Evolutionary conservation across 768 basidiomycete genomes (phyloP).

Genomic region (Crucibulum laeve): DNA sequence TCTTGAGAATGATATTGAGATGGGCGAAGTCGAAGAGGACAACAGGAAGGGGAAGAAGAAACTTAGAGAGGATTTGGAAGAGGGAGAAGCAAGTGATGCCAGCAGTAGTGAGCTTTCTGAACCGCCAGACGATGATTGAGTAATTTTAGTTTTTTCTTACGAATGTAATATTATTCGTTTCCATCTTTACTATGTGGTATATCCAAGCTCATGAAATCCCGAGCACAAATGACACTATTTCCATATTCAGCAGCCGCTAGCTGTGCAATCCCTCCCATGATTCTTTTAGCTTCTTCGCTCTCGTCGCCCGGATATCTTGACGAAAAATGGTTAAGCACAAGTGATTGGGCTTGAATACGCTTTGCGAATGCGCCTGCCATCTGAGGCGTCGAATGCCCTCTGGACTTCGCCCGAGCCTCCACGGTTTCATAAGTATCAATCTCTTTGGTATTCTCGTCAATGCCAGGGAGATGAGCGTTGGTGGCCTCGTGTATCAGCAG

Average conservation of each 20-base stretch:
- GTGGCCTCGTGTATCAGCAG: constrained; percentile 87
- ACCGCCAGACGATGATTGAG: constrained; percentile 52
- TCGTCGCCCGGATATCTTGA: constrained; percentile 72
- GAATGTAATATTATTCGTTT: constrained; percentile 11
- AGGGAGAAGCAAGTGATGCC: constrained; percentile 81
- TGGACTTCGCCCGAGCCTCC: constrained; percentile 58
- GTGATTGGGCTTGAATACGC: constrained; percentile 50
- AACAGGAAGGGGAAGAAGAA: constrained; percentile 57
- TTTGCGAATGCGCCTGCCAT: constrained; percentile 84
- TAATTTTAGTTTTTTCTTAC: constrained; percentile 10
- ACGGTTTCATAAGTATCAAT: constrained; percentile 60
- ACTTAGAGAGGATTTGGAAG: constrained; percentile 70
- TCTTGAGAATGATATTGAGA: constrained; percentile 72
- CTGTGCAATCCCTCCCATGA: constrained; percentile 61
- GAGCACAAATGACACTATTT: constrained; percentile 62
- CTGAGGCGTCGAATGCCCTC: constrained; percentile 90
- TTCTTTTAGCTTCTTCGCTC: constrained; percentile 38
- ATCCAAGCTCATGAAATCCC: constrained; percentile 72
- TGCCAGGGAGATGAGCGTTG: constrained; percentile 72
- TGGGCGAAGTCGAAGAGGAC: constrained; percentile 86
- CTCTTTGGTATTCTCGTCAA: constrained; percentile 56
- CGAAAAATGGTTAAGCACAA: constrained; percentile 86
- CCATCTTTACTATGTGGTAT: constrained; percentile 33
- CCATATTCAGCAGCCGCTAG: constrained; percentile 53
- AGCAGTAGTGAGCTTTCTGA: constrained; percentile 79